Percentiles rank a stretch among this genome's conserved stretches.
phyloP scores from a whole-genome alignment of 2,329 filamentous ascomycete genomes.

The Davidsoniella australis region DNA sequence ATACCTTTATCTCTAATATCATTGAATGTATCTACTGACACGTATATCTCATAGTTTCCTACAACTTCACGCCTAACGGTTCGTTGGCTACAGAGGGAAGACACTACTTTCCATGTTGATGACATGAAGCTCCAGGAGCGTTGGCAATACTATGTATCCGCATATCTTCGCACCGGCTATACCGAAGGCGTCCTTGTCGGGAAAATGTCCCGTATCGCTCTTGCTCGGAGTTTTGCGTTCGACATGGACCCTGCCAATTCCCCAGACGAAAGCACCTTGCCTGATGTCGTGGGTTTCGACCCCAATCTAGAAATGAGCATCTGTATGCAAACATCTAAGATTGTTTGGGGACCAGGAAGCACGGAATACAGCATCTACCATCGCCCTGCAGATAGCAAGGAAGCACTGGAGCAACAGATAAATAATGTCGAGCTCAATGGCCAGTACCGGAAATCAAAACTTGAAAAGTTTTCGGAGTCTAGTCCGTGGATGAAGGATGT shows the following conservation, averaged over 20 bases:
- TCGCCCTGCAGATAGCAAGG: conserved; percentile 47
- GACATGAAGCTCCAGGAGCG: conserved; percentile 68
- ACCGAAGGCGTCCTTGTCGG: conserved; percentile 60
- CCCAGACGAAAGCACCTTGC: conserved; percentile 39
- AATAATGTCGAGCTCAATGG: conserved; percentile 34
- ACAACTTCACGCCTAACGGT: conserved; percentile 23
- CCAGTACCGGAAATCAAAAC: conserved; percentile 50
- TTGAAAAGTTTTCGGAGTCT: conserved; percentile 68
- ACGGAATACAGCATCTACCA: conserved; percentile 59
- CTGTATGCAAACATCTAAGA: conserved; percentile 61
- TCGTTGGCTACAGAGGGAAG: conserved; percentile 51
- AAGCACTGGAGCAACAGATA: conserved; percentile 36
- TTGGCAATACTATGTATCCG: conserved; percentile 94
- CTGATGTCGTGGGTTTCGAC: conserved; percentile 39
- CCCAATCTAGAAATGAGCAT: conserved; percentile 54
- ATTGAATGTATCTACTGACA: background rate
- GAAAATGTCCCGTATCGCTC: conserved; percentile 49
- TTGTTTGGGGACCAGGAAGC: conserved; percentile 56
- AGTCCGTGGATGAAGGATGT: conserved; percentile 64
- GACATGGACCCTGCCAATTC: conserved; percentile 29
- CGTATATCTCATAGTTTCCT: background rate
- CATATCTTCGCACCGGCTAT: conserved; percentile 73
- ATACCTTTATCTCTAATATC: background rate
- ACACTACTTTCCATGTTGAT: conserved; percentile 70
- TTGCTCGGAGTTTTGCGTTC: conserved; percentile 52